A percentile compares a stretch with the other conserved stretches of the same genome.
Evolutionary conservation across 1,284 basidiomycete species (phyloP).

Genomic region (Fomitopsis palustris): DNA sequence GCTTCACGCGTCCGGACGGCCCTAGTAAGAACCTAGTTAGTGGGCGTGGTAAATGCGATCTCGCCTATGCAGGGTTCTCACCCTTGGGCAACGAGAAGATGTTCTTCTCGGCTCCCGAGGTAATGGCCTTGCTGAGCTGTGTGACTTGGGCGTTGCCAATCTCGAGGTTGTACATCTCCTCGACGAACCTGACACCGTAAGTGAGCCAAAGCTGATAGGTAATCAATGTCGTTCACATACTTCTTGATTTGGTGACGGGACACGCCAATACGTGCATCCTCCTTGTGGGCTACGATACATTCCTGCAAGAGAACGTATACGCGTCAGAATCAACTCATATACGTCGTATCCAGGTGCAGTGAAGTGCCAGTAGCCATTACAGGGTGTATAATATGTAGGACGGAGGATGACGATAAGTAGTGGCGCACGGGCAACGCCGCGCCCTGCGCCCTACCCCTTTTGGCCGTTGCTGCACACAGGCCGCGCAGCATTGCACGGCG

Average conservation of each 20-base stretch:
- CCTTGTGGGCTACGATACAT: constrained; percentile 73
- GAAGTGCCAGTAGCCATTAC: neutral
- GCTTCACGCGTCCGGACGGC: constrained; percentile 81
- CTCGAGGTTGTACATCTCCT: constrained; percentile 75
- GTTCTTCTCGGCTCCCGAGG: constrained; percentile 75
- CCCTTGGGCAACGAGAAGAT: constrained; percentile 88
- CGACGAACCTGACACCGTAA: constrained; percentile 54
- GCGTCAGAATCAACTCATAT: neutral
- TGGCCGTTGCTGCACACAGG: constrained; percentile 20
- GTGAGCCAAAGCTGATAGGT: constrained; percentile 4
- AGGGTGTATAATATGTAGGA: constrained; percentile 8
- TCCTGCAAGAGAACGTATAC: constrained; percentile 46
- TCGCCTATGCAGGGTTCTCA: constrained; percentile 25
- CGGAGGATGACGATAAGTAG: constrained; percentile 21
- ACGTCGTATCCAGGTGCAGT: neutral
- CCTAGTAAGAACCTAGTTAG: constrained; percentile 35
- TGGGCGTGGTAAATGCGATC: neutral
- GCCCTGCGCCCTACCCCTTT: constrained; percentile 46
- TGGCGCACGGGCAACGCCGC: constrained; percentile 31
- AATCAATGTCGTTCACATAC: constrained; percentile 35
- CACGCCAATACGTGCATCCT: constrained; percentile 81
- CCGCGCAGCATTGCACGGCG: neutral
- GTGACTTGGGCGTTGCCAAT: constrained; percentile 76
- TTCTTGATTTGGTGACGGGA: constrained; percentile 94
- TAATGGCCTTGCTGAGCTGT: constrained; percentile 82